Evolutionary conservation across 2,329 filamentous ascomycete genomes (phyloP).

Genomic region (Sclerotinia trifoliorum): DNA sequence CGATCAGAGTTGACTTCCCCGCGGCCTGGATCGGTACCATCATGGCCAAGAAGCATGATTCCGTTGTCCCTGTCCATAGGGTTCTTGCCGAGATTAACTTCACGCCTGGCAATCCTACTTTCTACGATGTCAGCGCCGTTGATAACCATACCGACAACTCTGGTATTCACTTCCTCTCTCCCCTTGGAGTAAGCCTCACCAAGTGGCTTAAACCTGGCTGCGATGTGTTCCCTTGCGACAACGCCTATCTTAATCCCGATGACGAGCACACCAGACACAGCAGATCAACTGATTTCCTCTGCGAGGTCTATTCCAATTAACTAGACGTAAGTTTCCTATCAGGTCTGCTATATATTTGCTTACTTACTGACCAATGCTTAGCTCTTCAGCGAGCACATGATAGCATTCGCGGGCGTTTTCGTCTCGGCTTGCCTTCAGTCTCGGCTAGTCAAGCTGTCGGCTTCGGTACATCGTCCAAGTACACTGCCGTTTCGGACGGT

Average conservation of each 20-base stretch:
- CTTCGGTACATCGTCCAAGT: background rate
- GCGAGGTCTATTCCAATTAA: background rate
- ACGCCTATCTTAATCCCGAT: background rate
- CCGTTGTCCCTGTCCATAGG: background rate
- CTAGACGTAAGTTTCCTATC: background rate
- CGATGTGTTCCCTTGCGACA: background rate
- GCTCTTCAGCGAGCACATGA: background rate
- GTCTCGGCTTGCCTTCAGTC: background rate
- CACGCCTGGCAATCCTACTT: background rate
- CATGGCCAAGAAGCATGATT: background rate
- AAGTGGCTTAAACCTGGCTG: background rate
- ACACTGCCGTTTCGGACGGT: background rate
- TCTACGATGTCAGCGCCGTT: constrained; percentile 14
- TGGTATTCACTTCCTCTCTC: background rate
- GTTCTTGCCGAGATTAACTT: constrained; percentile 3
- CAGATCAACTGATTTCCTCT: background rate
- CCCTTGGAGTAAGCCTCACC: background rate
- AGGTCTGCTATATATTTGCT: background rate
- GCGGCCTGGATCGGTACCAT: background rate
- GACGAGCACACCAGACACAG: background rate
- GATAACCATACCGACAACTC: constrained; percentile 10
- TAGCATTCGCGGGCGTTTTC: background rate
- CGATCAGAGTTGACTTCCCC: background rate
- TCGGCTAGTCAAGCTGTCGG: background rate
- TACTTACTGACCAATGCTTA: background rate